These are phyloP conservation scores for Acorus gramineus DNA, from an alignment of 106 monocot species.

Conservation along the genomic window DNA sequence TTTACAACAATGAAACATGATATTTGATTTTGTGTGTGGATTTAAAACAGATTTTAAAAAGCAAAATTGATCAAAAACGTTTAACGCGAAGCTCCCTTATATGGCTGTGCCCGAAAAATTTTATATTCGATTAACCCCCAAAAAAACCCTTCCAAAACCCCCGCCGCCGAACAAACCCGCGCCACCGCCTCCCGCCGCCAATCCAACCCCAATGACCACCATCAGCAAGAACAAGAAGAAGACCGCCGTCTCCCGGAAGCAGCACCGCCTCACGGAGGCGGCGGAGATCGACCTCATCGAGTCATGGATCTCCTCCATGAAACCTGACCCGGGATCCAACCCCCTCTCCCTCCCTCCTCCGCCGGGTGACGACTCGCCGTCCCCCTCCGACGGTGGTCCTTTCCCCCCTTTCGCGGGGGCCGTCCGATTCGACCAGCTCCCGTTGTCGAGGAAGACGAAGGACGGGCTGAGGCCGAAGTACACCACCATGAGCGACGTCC, in stretches of 20 bases:
- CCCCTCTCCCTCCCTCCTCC: slow-evolving; percentile 52
- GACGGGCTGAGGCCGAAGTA: slow-evolving; percentile 56
- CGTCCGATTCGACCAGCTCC: slow-evolving; percentile 62
- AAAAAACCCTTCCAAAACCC: too few relatives aligned
- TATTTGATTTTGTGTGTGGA: too few relatives aligned
- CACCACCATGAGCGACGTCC: slow-evolving; percentile 79
- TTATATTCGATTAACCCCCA: too few relatives aligned
- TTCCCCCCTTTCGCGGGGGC: slow-evolving; percentile 52
- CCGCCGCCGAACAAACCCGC: too few relatives aligned
- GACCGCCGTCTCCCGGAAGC: slow-evolving; percentile 22
- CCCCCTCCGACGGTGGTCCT: slow-evolving; percentile 15
- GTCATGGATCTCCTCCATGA: slow-evolving; percentile 63
- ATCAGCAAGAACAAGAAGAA: slow-evolving; percentile 5
- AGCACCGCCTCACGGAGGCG: slow-evolving; percentile 39
- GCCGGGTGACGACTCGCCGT: slow-evolving; percentile 28
- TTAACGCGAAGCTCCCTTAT: too few relatives aligned
- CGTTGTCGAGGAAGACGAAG: slow-evolving; percentile 78
- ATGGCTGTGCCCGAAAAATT: too few relatives aligned
- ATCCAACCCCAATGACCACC: too few relatives aligned
- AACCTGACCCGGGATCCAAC: slow-evolving; percentile 56
- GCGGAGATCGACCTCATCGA: slow-evolving; percentile 68
- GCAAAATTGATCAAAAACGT: too few relatives aligned
- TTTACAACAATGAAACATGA: too few relatives aligned
- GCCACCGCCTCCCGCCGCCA: too few relatives aligned
- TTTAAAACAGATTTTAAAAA: too few relatives aligned